Base-by-base conservation (phyloP, 495 filamentous ascomycete species). In the Peziza echinospora region DNA sequence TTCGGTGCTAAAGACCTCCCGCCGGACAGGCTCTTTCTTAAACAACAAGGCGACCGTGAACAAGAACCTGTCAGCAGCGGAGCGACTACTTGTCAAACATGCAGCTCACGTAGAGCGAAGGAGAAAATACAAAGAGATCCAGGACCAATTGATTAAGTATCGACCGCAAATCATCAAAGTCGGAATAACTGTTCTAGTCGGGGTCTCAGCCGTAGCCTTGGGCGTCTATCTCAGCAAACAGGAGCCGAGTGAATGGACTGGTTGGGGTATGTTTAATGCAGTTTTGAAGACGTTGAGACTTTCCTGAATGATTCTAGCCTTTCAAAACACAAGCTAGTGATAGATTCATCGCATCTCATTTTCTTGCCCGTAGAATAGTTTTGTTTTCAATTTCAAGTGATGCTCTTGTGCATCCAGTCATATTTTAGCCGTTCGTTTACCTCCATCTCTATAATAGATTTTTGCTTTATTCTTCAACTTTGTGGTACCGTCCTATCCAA, bases 1-100 rank as follows among this genome's bases (percentile, higher is more conserved):
- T 56, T 92, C 84, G 53, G 84, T 91, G 1, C 69, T 97, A 26
- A 93, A 93, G 57, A 91, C 86, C 0, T 77, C 79, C 0, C 67
- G 73, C 7, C 64, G 69, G 45, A 60, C 62, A 5, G 57, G 62
- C 5, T 17, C 30, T 2, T 37, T 37, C 19, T 13, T 47, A 60
- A 13, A 56, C 64, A 10, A 47, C 60, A 7, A 55, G 24, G 70
- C 77, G 46, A 67, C 63, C 3, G 17, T 24, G 22, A 22, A 7
- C 30, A 11, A 11, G 6, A 41, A 43, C 41, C 60, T 80, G n/a
- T 52, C 64, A 7, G 71, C 84, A 23, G 82, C 78, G 0, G 60
- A 76, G 34, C 49, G 51, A 7, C 66, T 75, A 43, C 92, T 93
- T 54, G 61, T 73, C 16, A 64, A 65, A 46, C 85, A 94, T 59